Evolutionary conservation across 129 eudicot genomes (phyloP), one percentile per base, ranked within the genome.

Genomic region (Logfia minima): DNA sequence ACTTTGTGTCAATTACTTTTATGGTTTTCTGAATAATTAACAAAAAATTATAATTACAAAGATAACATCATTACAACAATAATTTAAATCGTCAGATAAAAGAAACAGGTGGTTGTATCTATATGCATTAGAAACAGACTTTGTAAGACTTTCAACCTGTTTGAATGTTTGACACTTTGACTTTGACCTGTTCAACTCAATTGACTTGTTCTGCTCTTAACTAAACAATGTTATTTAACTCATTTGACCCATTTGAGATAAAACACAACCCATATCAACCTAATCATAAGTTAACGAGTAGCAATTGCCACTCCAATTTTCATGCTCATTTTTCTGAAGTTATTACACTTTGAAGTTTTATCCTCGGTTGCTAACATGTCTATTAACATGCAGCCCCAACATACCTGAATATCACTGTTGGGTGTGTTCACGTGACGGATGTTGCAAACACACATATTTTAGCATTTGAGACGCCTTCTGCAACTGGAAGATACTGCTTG

Each of bases 391-490:
- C 82, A 77, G 74, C 84, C 52, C 58, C 84, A 67, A 82, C 89
- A 17, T 84, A 74, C 80, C 78, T 70, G 23, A 89, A 86, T 81
- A 51, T 71, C 14, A 51, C 89, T 21, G 78, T 82, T 29, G 87
- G 86, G 26, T 86, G 89, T 75, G 91, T 86, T 53, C 74, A 89
- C 24, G 87, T 90, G 8, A 84, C 81, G 43, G 96, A 88, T 83
- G 92, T 90, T 32, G 96, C 85, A 2, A 75, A 67, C 11, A 88
- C 90, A 8, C 93, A 90, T 80, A 75, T 88, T 78, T 79, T 80
- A 43, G 96, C 90, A 77, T 88, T 83, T 70, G 96, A 90, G 78
- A 82, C 77, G 13, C 96, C 89, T 70, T 84, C 88, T 8, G 90
- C 92, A 39, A 80, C 80, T 70, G 92, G 96, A 72, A 88, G 92